These are phyloP conservation scores for Apostasia ramifera DNA, from an alignment of 106 monocot genomes.

Conservation along the genomic window DNA sequence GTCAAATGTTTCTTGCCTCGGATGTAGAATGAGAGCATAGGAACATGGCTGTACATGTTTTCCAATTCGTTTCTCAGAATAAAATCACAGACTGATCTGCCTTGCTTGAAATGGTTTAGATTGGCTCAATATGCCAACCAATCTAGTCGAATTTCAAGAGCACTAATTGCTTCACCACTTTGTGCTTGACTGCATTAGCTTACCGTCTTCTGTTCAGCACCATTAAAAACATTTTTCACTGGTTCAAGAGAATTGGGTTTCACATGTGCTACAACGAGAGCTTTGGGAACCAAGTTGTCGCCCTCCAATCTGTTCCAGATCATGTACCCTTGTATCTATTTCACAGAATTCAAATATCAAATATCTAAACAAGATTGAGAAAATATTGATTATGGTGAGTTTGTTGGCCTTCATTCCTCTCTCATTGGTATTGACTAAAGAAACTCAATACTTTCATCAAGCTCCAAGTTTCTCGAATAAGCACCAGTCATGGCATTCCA, in stretches of 20 bases:
- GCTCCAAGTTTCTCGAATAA: conserved; percentile 45
- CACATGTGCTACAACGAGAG: conserved; percentile 57
- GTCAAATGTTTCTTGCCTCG: conserved; percentile 27
- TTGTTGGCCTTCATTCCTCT: conserved; percentile 32
- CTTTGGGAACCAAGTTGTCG: conserved; percentile 43
- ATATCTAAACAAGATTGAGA: conserved; percentile 30
- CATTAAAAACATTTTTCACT: conserved; percentile 27
- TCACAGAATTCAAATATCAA: conserved; percentile 23
- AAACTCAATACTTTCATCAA: conserved; percentile 18
- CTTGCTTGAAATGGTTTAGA: conserved; percentile 23
- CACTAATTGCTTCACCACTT: conserved; percentile 47
- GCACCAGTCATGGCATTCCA: conserved; percentile 72
- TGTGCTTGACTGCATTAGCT: conserved; percentile 55
- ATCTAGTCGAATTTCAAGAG: conserved; percentile 45
- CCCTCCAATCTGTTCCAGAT: conserved; percentile 32
- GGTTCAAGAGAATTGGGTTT: conserved; percentile 41
- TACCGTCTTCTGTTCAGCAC: conserved; percentile 26
- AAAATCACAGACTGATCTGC: conserved; percentile 49
- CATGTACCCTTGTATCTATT: conserved; percentile 51
- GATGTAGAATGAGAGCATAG: conserved; percentile 53
- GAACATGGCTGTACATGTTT: conserved; percentile 43
- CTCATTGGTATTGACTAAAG: conserved; percentile 24
- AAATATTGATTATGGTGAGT: conserved; percentile 53
- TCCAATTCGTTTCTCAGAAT: conserved; percentile 44
- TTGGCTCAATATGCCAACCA: conserved; percentile 38